Base-by-base conservation (phyloP, 2,329 filamentous ascomycete species). In the Sporothrix pseudoabietina region DNA sequence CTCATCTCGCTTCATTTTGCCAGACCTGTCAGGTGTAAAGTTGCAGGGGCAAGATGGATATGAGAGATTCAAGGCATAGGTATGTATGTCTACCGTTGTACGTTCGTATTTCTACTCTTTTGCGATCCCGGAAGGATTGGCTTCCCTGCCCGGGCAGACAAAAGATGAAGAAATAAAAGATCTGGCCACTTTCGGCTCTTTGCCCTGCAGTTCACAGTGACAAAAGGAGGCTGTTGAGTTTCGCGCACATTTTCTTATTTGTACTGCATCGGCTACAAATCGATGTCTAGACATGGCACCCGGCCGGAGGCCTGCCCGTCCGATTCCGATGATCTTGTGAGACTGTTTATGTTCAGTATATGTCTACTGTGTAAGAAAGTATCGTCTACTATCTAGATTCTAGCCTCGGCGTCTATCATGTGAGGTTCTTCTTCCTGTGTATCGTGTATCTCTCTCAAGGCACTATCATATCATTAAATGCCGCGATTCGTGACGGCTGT, bases 91-190 rank as follows among this genome's bases (percentile, higher is more conserved):
- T 44, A 9, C 41, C 41, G 41, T 44, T 44, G 41, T 44, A 41
- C 10, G 32, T 2, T 61, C 19, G 57, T 61, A 63, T 41, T 63
- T 63, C 59, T 41, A 39, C 32, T 63, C 32, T 41, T 41, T 22
- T 63, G 19, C 32, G 57, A 14, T n/a, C 59, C 32, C 35, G 32
- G 19, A 65, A 65, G 59, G 59, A 65, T 65, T 65, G n/a, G n/a
- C 35, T 44, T 44, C 59, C 35, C 35, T 65, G 32, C 35, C 35
- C 9, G 19, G 30, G n/a, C 16, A 32, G 16, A n/a, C 16, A 47
- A 49, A 16, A 66, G 16, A 63, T 7, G 5, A 19, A n/a, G 26
- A 39, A 19, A 19, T 8, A 22, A 19, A 49, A 19, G 8, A 9
- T 44, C 59, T 44, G 35, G n/a, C 59, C 59, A 65, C 35, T 44